Base-by-base conservation (phyloP, 23 red algal species). In the Gracilaria gracilis region DNA sequence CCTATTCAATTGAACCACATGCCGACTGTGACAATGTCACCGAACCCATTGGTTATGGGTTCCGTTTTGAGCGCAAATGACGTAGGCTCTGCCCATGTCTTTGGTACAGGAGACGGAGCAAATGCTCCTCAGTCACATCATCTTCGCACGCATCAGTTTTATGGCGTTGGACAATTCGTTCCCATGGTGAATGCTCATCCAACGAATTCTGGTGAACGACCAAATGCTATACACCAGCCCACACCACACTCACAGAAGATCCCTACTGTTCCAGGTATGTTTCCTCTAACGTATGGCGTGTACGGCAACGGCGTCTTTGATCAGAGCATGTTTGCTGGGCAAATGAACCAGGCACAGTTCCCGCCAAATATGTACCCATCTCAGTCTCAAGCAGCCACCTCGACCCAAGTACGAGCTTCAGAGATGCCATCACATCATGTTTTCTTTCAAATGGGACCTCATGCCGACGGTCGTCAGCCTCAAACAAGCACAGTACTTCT, bases 161-260 rank as follows among this genome's bases (percentile, higher is more conserved):
- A 80, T 51, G 75, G 87, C n/a, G 55, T 32, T 90, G 57, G 67
- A 36, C 87, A 47, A 69, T 65, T 80, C 23, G 33, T 90, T 49
- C 87, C 87, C 32, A 78, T 90, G 53, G 0, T 90, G 57, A 90
- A 81, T 31, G 73, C 87, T 20, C 74, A 64, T 29, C 40, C 84
- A 4, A 24, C 38, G 42, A 72, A 47, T 27, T 14, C 61, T 24
- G 62, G 61, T 34, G 84, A 87, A 37, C 59, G 57, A 24, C 25
- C 50, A 1, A 74, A 81, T 25, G 14, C 25, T 13, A 54, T 36
- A 64, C 40, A 33, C 7, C 57, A 32, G 16, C 16, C 46, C 36
- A 48, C 55, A 27, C 33, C 74, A 0, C 54, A 64, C 33, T 42
- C 57, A 32, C 46, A 50, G 53, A 80, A 58, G n/a, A 17, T 62